Base-by-base conservation (phyloP, 805 yeast genomes). In the Saturnispora bothae region DNA sequence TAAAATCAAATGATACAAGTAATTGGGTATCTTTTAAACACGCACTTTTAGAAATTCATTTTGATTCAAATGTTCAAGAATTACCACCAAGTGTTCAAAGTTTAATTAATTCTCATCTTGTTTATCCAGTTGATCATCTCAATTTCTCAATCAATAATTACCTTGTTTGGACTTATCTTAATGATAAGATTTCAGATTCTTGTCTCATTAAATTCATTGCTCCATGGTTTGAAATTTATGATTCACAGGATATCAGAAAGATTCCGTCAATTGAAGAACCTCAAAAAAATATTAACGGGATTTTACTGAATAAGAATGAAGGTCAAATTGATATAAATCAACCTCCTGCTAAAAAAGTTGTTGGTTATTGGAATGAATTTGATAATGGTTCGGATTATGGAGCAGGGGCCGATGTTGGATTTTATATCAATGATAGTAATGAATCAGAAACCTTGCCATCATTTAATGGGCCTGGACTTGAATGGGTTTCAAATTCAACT, bases 321-420 rank as follows among this genome's bases (percentile, higher is more conserved):
- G 46, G 31, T n/a, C 39, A 44, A 37, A 30, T 43, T 25, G 28
- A 41, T 31, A 47, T 47, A 25, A 8, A 18, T 18, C 15, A 30
- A 12, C 45, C 49, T 19, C n/a, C 28, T 26, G 12, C 12, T 8
- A 26, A 10, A 10, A n/a, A 10, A 7, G 12, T 7, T 12, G 6
- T 26, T n/a, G 48, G 78, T 33, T 76, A 76, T 52, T 76, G 83
- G 83, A 76, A 76, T 49, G 83, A 76, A 56, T 76, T 76, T 50
- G 83, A 76, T 48, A 65, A 76, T 48, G 71, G 70, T 0, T 73
- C 78, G 1, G 82, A 75, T 41, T 71, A 58, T 31, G 73, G 61
- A 41, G 60, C 51, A 20, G 43, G 39, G 20, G 65, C 61, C 23
- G 62, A 53, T 25, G 60, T 48, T 5, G 64, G 62, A 4, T 57